Conservation (phyloP, 177 flowering plant species). For the Vitis hybrid region DNA sequence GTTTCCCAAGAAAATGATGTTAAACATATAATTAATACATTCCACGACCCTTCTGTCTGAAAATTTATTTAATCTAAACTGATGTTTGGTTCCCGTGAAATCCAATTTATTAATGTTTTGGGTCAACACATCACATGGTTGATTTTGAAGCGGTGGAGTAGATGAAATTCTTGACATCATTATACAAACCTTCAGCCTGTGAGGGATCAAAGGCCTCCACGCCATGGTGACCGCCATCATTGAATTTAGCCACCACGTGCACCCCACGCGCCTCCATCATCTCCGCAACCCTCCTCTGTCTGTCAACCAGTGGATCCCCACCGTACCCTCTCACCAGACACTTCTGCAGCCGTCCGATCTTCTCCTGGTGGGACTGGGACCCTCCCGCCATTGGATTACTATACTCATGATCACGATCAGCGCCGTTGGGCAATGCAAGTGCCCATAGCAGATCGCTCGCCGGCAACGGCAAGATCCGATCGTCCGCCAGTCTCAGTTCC, state of each 20-base stretch:
- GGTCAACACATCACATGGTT: neutral
- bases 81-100: too few species aligned
- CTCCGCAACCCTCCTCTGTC: conserved; percentile 47
- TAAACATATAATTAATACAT: too few species aligned
- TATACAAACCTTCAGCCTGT: conserved; percentile 29
- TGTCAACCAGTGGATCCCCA: conserved; percentile 59
- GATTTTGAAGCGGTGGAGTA: neutral
- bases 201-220: conserved; percentile 42
- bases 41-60: too few species aligned
- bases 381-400: conserved; percentile 32
- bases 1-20: too few species aligned
- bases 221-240: conserved; percentile 51
- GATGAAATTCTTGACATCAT: conserved; percentile 36
- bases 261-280: conserved; percentile 53
- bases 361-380: neutral
- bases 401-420: conserved; percentile 54
- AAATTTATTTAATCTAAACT: too few species aligned
- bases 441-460: conserved; percentile 44
- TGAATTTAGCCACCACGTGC: conserved; percentile 33
- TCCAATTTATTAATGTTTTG: too few species aligned
- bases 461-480: conserved; percentile 33
- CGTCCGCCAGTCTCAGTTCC: conserved; percentile 30
- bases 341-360: conserved; percentile 43
- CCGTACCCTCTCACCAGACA: conserved; percentile 45
- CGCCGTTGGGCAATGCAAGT: conserved; percentile 42